phyloP scores from a whole-genome alignment of 2,329 filamentous ascomycete species.

The Zymoseptoria crescenta region DNA sequence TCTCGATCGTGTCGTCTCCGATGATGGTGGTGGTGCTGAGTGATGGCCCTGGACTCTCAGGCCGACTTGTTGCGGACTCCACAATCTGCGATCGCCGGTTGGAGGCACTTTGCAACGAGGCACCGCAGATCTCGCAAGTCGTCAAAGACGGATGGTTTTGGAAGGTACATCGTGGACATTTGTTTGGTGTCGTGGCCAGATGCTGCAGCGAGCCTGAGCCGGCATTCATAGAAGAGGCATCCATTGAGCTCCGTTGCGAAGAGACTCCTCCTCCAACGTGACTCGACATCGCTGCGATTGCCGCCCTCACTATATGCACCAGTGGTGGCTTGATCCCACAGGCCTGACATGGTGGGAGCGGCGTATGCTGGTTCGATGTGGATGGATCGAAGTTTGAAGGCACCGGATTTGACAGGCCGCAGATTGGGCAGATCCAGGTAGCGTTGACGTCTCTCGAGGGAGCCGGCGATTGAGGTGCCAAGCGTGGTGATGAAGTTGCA shows the following conservation, averaged over 20 bases:
- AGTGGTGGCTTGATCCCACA: constrained; percentile 90
- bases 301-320: constrained; percentile 74
- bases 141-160: constrained; percentile 80
- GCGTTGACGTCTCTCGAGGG: constrained; percentile 48
- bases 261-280: constrained; percentile 29
- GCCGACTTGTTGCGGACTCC: constrained; percentile 35
- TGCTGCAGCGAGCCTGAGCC: not conserved
- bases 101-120: constrained; percentile 50
- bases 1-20: constrained; percentile 58
- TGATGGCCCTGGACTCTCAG: constrained; percentile 71
- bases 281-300: constrained; percentile 66
- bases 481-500: constrained; percentile 41
- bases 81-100: constrained; percentile 34
- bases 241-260: constrained; percentile 2
- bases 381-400: constrained; percentile 88
- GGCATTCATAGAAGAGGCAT: not conserved
- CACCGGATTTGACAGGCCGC: constrained; percentile 86
- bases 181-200: not conserved
- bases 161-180: constrained; percentile 85
- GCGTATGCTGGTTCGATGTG: constrained; percentile 69
- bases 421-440: constrained; percentile 94
- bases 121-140: constrained; percentile 86
- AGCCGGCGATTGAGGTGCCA: constrained; percentile 36
- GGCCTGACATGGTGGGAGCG: constrained; percentile 76
- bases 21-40: constrained; percentile 39